Conservation (phyloP, 768 basidiomycete genomes). For the Lactarius pseudohatsudake region DNA sequence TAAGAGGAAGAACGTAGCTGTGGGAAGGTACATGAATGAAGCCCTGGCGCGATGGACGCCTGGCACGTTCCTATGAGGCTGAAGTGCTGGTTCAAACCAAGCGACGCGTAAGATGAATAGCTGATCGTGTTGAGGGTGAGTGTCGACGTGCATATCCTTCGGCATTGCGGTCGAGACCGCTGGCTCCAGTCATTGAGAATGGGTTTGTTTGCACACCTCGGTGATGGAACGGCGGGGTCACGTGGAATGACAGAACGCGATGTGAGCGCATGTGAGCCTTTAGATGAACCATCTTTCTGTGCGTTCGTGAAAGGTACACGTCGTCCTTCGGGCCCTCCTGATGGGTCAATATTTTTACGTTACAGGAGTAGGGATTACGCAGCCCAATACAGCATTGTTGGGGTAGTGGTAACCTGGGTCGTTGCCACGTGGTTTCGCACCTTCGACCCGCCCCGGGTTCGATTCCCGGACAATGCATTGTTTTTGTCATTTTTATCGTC, state of each 20-base stretch:
- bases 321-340: no score
- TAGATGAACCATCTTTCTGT: no score
- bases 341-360: no score
- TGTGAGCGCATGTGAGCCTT: no score
- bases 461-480: conserved; percentile 27
- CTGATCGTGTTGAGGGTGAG: neutral
- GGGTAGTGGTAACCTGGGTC: conserved; percentile 32
- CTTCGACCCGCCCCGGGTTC: conserved; percentile 30
- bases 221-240: neutral
- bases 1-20: neutral
- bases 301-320: conserved; percentile 34
- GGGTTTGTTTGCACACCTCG: neutral
- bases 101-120: neutral
- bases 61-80: neutral
- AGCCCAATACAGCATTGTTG: conserved; percentile 18
- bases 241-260: neutral
- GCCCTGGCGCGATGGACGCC: neutral
- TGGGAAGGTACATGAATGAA: conserved; percentile 9
- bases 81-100: conserved; percentile 10
- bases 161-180: conserved; percentile 2
- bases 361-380: no score
- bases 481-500: neutral
- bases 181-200: neutral
- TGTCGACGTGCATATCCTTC: neutral
- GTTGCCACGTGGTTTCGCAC: conserved; percentile 20